Base-by-base conservation (phyloP, 352 stramenopile genomes). In the Phytophthora meadii region DNA sequence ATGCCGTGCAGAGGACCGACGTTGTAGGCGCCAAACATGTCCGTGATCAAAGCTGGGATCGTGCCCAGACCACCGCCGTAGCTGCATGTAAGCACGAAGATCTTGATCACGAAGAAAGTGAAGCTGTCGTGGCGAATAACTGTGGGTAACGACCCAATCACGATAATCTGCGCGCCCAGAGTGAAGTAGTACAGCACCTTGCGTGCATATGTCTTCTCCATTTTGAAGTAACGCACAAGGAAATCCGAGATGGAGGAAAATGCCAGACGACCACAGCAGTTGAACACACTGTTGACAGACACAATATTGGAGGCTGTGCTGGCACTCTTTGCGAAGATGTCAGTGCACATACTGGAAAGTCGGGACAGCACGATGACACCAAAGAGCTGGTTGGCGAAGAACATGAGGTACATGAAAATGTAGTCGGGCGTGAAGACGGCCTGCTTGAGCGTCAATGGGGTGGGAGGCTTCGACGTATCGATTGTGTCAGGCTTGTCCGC, bases 11-110 rank as follows among this genome's bases (percentile, higher is more conserved):
- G 71, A 10, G 82, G 84, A n/a, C 82, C 84, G 40, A 92, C 87
- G 70, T 93, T 91, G 66, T 72, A 91, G 12, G 79, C 79, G 24
- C 87, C 87, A 58, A 90, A 94, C 84, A 93, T 93, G 48, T 93
- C 87, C 5, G 84, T 91, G 30, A 94, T 51, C 50, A 93, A 80
- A 27, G 70, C 81, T 17, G 84, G 84, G 55, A 92, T 91, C n/a
- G 72, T 90, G 46, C 82, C 83, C 27, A 92, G 82, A 49, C 81
- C 82, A 22, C 82, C 87, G 17, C 87, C 87, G 67, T 92, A 92
- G 60, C 76, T 81, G 45, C 71, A 61, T 39, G 84, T 93, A 17
- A 94, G 57, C 24, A 91, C 66, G 65, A 90, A 93, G 28, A 88
- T 77, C 42, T 85, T 67, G 17, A 76, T 46, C 5, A 81, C 67